Percentiles rank a stretch among this genome's conserved stretches.
Evolutionary conservation across 257 asterid genomes (phyloP).

Genomic region (Forsythia viridissima): DNA sequence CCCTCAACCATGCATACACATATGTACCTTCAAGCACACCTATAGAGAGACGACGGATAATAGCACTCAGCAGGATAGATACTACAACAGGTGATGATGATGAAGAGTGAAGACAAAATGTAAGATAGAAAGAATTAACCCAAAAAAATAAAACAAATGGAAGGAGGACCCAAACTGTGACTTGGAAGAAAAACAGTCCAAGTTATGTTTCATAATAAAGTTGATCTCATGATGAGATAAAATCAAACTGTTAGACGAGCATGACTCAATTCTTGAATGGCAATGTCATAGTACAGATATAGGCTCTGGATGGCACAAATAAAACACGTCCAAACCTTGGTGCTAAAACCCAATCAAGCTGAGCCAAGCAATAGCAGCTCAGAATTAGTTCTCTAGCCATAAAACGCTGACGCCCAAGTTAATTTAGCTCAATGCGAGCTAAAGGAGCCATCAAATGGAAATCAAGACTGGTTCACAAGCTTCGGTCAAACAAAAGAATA

Average conservation of each 20-base stretch:
- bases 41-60: background rate
- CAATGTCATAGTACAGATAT: background rate
- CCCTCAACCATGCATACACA: background rate
- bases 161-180: background rate
- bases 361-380: background rate
- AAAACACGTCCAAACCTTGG: background rate
- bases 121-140: background rate
- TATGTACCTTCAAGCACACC: background rate
- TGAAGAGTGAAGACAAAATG: background rate
- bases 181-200: background rate
- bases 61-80: background rate
- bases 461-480: background rate
- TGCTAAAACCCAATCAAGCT: background rate
- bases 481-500: background rate
- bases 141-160: background rate
- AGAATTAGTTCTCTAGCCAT: too few species aligned
- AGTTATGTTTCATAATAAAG: background rate
- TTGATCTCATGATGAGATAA: background rate
- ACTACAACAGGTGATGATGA: background rate
- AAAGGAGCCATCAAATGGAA: background rate
- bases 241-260: conserved; percentile 12
- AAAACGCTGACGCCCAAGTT: background rate
- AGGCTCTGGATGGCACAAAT: background rate
- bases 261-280: background rate
- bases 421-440: background rate